A percentile compares a stretch with the other conserved stretches of the same genome.
phyloP scores from a whole-genome alignment of 805 yeast species.

The Barnettozyma botsteinii region DNA sequence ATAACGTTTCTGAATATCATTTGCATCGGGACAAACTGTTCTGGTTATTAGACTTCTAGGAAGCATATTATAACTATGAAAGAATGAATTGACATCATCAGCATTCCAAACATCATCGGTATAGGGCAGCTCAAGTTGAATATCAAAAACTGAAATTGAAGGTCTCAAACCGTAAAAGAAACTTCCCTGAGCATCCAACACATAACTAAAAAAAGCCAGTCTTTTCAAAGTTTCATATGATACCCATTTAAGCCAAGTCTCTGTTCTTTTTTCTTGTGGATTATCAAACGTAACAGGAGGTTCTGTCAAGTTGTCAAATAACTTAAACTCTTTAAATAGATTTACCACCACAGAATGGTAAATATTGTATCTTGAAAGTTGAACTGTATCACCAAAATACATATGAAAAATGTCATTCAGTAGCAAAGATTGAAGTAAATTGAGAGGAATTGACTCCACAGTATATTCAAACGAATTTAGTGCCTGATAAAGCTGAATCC shows the following conservation, averaged over 20 bases:
- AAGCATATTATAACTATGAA: neutral
- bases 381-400: conserved; percentile 22
- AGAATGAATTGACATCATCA: conserved; percentile 18
- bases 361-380: conserved; percentile 15
- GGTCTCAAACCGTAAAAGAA: conserved; percentile 25
- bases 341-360: conserved; percentile 23
- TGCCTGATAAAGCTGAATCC: conserved; percentile 13
- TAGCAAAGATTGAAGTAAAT: conserved; percentile 24
- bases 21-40: neutral
- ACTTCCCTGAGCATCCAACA: conserved; percentile 36
- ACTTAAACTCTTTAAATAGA: conserved; percentile 17
- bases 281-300: neutral
- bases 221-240: conserved; percentile 40
- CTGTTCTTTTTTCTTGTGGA: conserved; percentile 1
- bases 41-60: conserved; percentile 3
- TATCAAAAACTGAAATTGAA: conserved; percentile 35
- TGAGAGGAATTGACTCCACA: conserved; percentile 14
- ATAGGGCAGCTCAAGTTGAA: conserved; percentile 40
- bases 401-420: conserved; percentile 23
- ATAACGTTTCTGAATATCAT: conserved; percentile 4
- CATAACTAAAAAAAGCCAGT: conserved; percentile 35
- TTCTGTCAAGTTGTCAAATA: conserved; percentile 5
- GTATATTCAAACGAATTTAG: conserved; percentile 10
- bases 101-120: conserved; percentile 42
- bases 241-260: conserved; percentile 42